phyloP scores from a whole-genome alignment of 495 filamentous ascomycete species.

The Clavariopsis aquatica region DNA sequence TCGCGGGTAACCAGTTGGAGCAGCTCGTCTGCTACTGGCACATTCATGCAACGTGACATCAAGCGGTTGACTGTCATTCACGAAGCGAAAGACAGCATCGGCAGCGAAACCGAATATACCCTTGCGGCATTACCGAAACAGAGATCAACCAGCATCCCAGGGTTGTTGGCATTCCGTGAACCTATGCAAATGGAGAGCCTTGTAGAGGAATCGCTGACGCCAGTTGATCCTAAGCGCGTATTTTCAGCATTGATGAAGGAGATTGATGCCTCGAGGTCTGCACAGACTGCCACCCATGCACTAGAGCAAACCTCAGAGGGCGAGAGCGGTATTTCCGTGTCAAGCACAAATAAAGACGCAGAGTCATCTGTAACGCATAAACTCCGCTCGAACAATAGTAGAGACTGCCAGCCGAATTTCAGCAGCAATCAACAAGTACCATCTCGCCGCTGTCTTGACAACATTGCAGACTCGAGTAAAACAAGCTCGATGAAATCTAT shows the following conservation, averaged over 20 bases:
- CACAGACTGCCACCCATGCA: background rate
- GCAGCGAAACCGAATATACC: slow-evolving; percentile 10
- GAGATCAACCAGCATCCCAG: slow-evolving; percentile 49
- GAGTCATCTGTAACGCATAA: background rate
- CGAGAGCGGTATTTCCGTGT: slow-evolving; percentile 20
- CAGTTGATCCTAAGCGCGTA: slow-evolving; percentile 32
- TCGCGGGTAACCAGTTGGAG: slow-evolving; percentile 35
- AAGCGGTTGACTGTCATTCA: slow-evolving; percentile 38
- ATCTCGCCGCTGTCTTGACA: slow-evolving; percentile 1
- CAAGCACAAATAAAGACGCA: background rate
- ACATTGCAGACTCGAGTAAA: slow-evolving; percentile 6
- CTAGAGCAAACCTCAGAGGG: background rate
- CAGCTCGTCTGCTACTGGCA: slow-evolving; percentile 28
- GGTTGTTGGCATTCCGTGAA: slow-evolving; percentile 45
- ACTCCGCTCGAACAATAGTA: slow-evolving; percentile 6
- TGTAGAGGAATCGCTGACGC: slow-evolving; percentile 4
- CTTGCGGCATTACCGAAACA: slow-evolving; percentile 47
- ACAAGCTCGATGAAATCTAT: slow-evolving; percentile 21
- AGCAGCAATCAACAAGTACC: slow-evolving; percentile 3
- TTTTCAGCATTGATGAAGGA: slow-evolving; percentile 38
- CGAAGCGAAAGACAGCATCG: slow-evolving; percentile 37
- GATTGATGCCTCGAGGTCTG: slow-evolving; percentile 13
- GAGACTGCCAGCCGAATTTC: background rate
- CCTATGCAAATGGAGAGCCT: slow-evolving; percentile 28
- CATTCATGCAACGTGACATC: slow-evolving; percentile 20